Evolutionary conservation across 2,329 filamentous ascomycete genomes (phyloP).

Genomic region (Arthroderma uncinatum): DNA sequence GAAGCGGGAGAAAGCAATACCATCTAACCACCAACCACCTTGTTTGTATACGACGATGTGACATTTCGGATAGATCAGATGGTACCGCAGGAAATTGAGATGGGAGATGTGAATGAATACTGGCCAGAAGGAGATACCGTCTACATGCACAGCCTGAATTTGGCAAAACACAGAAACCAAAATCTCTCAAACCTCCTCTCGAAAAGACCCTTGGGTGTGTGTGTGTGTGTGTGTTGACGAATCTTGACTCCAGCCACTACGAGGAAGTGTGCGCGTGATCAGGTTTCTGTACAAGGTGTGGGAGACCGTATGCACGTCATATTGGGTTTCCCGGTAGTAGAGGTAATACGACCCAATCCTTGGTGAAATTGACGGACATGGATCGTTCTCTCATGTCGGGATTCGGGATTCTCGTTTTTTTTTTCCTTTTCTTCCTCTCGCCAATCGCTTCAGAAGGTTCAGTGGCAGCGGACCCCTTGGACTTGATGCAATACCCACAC

Average conservation of each 20-base stretch:
- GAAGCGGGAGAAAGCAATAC: not conserved
- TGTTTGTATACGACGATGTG: not conserved
- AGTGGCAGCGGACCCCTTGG: not conserved
- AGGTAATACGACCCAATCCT: conserved; percentile 4
- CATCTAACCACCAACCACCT: not conserved
- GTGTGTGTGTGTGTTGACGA: not conserved
- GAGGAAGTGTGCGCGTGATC: conserved; percentile 4
- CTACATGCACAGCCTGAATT: not conserved
- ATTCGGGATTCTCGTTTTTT: not conserved
- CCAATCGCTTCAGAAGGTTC: not conserved
- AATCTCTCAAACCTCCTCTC: not conserved
- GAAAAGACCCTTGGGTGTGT: not conserved
- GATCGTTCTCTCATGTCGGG: not conserved
- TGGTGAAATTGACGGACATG: not conserved
- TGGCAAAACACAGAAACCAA: not conserved
- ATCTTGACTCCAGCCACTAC: conserved; percentile 1
- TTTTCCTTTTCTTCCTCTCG: not conserved
- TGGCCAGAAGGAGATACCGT: not conserved
- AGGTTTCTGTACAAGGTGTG: conserved; percentile 7
- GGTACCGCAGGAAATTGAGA: not conserved
- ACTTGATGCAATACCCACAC: not conserved
- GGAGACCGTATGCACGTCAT: conserved; percentile 2
- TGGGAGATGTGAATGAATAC: no score
- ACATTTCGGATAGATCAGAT: conserved; percentile 3
- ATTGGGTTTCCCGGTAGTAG: not conserved